These are phyloP conservation scores for Cladosporium sp. DNA, from an alignment of 2,329 filamentous ascomycete species.

Conservation along the genomic window DNA sequence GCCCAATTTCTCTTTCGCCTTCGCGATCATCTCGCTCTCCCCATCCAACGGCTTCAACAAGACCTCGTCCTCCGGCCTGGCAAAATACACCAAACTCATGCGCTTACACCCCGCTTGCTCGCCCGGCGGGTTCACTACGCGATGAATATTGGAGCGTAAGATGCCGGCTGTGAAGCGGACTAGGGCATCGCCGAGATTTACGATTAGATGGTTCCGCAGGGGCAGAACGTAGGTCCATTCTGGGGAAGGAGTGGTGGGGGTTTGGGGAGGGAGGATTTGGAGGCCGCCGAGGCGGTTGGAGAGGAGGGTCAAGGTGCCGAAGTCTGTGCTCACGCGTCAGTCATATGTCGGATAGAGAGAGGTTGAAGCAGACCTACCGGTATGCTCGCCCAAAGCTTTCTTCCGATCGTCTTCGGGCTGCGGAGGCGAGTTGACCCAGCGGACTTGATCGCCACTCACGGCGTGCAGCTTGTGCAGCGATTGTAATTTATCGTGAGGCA, in stretches of 20 bases:
- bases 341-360: too few species aligned
- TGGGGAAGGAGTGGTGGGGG: conserved; percentile 2
- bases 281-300: conserved; percentile 55
- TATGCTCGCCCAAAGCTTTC: conserved; percentile 50
- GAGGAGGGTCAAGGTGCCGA: conserved; percentile 53
- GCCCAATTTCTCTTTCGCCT: conserved; percentile 17
- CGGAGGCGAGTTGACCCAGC: conserved; percentile 49
- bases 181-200: conserved; percentile 48
- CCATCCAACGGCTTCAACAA: conserved; percentile 35
- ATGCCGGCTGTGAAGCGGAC: conserved; percentile 42
- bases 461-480: conserved; percentile 44
- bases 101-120: conserved; percentile 41
- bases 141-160: conserved; percentile 39
- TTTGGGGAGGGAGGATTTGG: conserved; percentile 45
- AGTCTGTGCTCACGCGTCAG: conserved; percentile 36
- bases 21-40: conserved; percentile 26
- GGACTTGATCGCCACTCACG: conserved; percentile 50
- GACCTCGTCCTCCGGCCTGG: conserved; percentile 48
- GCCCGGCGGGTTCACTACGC: conserved; percentile 48
- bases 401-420: conserved; percentile 40
- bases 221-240: conserved; percentile 53
- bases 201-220: conserved; percentile 43
- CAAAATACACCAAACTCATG: conserved; percentile 54
- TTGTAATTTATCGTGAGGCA: conserved; percentile 40
- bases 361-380: too few species aligned